Evolutionary conservation across 2,329 filamentous ascomycete genomes (phyloP), one percentile per base, ranked within the genome.

Genomic region (Huntiella decipiens): DNA sequence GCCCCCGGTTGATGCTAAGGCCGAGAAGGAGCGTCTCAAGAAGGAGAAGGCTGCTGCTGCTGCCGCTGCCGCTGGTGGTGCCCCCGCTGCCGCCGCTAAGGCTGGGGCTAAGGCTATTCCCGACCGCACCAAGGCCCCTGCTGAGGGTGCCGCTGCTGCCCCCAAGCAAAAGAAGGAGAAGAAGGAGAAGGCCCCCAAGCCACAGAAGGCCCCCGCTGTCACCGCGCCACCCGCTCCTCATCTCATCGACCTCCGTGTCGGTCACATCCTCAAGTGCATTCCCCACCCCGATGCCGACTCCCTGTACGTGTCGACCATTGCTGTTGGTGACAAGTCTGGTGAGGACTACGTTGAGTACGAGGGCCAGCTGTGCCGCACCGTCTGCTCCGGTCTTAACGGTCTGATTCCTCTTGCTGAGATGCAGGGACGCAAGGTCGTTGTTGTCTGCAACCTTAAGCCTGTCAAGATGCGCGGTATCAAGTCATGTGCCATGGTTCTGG

Each of bases 231-330:
- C 85, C 4, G 83, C 84, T 1, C 91, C 91, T 2, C 70, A 73
- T 49, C 74, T 94, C 51, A 95, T 98, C 59, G 91, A 98, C 61
- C 79, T 98, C 44, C 80, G 91, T 52, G 88, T 98, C 51, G 91
- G 91, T 51, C 91, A 96, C 68, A 95, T 98, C 56, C 78, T 98
- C 58, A 93, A 95, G 66, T 87, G 87, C 44, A 74, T 91, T 64
- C 82, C 86, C 62, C 91, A 98, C 68, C 91, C 91, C 45, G 92
- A 98, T 56, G 91, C 91, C 53, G 91, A 98, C 67, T 92, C 83
- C 10, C 74, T 98, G 44, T 98, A 78, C 64, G 91, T 98, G 51
- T 92, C 83, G 51, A 96, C 87, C 45, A 93, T 98, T 57, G 85
- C 86, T 52, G 86, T 88, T 66, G 91, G 91, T 53, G 91, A 98